phyloP scores from a whole-genome alignment of 1,284 basidiomycete genomes.

The Xerocomus amazonicus region DNA sequence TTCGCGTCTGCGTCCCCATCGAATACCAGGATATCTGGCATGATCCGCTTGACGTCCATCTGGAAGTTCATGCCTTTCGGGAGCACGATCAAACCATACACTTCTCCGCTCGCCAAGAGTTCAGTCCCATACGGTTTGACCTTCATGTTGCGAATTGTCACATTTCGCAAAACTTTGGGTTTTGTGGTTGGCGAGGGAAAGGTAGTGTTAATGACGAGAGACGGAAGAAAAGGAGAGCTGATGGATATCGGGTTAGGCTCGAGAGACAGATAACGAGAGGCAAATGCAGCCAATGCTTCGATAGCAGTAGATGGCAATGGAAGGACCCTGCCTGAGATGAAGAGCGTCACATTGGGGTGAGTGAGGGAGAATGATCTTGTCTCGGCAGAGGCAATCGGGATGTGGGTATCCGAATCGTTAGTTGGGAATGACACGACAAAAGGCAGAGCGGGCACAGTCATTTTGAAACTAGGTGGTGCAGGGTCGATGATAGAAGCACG shows the following conservation, averaged over 20 bases:
- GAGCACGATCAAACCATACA: constrained; percentile 60
- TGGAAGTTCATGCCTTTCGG: constrained; percentile 62
- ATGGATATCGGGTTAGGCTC: constrained; percentile 55
- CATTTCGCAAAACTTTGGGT: constrained; percentile 61
- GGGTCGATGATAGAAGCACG: constrained; percentile 60
- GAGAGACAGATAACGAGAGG: constrained; percentile 58
- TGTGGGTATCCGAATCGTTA: constrained; percentile 18
- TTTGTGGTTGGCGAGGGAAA: constrained; percentile 64
- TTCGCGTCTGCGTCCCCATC: constrained; percentile 59
- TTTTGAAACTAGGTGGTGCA: constrained; percentile 43
- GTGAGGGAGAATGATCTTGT: constrained; percentile 56
- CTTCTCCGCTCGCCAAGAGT: constrained; percentile 63
- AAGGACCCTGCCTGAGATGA: constrained; percentile 55
- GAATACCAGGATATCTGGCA: constrained; percentile 72
- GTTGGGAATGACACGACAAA: constrained; percentile 52
- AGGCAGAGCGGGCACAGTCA: constrained; percentile 53
- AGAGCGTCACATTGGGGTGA: constrained; percentile 63
- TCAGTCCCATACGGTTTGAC: constrained; percentile 50
- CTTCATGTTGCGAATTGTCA: constrained; percentile 72
- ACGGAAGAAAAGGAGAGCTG: constrained; percentile 50
- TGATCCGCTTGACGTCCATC: constrained; percentile 56
- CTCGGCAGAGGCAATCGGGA: constrained; percentile 52
- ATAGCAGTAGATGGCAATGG: constrained; percentile 47
- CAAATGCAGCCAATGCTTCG: constrained; percentile 53
- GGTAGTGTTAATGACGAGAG: constrained; percentile 42